A percentile compares a stretch with the other conserved stretches of the same genome.
Evolutionary conservation across 306 rosid species (phyloP).

Genomic region (Canavalia gladiata): DNA sequence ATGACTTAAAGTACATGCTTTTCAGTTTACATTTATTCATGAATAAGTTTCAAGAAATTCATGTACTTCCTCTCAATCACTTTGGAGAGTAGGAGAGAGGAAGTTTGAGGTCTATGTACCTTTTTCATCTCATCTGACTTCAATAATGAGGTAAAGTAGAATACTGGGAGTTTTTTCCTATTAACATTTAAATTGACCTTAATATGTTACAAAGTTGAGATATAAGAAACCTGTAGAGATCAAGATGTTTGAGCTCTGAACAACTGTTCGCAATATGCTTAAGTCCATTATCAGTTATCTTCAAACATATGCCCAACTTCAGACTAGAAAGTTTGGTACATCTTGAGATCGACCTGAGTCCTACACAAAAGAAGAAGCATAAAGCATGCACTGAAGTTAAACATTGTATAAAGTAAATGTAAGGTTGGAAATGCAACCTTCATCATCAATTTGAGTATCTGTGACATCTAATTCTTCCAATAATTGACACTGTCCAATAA

Average conservation of each 20-base stretch:
- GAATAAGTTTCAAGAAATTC: background rate
- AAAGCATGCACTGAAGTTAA: conserved; percentile 35
- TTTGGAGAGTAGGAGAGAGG: too few relatives aligned
- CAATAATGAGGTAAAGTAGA: background rate
- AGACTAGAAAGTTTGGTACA: conserved; percentile 66
- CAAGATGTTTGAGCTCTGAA: conserved; percentile 61
- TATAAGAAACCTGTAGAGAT: conserved; percentile 65
- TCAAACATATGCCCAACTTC: conserved; percentile 69
- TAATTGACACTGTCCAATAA: conserved; percentile 67
- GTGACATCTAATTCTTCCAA: conserved; percentile 78
- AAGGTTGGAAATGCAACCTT: conserved; percentile 56
- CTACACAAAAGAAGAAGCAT: conserved; percentile 54
- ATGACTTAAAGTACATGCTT: background rate
- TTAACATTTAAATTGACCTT: conserved; percentile 1
- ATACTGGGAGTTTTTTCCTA: background rate
- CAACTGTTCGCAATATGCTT: conserved; percentile 60
- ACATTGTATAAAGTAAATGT: background rate
- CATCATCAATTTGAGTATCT: conserved; percentile 67
- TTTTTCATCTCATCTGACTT: background rate
- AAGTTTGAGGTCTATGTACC: too few relatives aligned
- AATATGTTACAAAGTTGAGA: conserved; percentile 40
- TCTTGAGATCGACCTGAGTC: conserved; percentile 64
- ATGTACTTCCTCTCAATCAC: too few relatives aligned
- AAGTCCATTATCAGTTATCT: conserved; percentile 67
- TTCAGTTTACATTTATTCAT: background rate